Evolutionary conservation across 306 rosid genomes (phyloP).

Genomic region (Arachis stenosperma): DNA sequence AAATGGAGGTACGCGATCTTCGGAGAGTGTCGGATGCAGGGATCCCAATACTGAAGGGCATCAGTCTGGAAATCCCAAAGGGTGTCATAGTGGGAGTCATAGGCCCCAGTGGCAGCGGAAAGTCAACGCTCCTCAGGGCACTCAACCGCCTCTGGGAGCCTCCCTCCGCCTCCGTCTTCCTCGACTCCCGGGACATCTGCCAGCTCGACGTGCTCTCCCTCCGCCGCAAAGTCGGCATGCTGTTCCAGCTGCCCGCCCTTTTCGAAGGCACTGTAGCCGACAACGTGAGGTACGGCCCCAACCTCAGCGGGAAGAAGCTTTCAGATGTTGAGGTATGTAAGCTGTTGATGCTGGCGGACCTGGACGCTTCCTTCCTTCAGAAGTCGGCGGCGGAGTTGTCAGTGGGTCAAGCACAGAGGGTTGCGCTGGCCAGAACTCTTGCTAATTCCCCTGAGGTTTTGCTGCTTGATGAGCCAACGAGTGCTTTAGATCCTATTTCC

Average conservation of each 20-base stretch:
- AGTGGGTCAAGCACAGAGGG: slow-evolving; percentile 95
- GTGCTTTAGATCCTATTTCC: slow-evolving; percentile 92
- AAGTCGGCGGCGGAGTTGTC: slow-evolving; percentile 75
- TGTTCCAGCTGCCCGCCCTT: slow-evolving; percentile 92
- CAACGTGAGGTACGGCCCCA: slow-evolving; percentile 84
- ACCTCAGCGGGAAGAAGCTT: slow-evolving; percentile 64
- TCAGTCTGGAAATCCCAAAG: slow-evolving; percentile 61
- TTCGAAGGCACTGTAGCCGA: slow-evolving; percentile 90
- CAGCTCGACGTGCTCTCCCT: slow-evolving; percentile 75
- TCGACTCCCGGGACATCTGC: slow-evolving; percentile 66
- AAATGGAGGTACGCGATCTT: slow-evolving; percentile 62
- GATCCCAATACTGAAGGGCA: slow-evolving; percentile 57
- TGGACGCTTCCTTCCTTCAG: slow-evolving; percentile 65
- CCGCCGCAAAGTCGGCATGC: slow-evolving; percentile 94
- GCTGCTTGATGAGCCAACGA: slow-evolving; percentile 90
- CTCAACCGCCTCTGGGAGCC: slow-evolving; percentile 96
- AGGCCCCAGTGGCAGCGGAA: slow-evolving; percentile 98
- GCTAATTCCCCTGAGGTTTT: slow-evolving; percentile 93
- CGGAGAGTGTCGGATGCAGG: slow-evolving; percentile 58
- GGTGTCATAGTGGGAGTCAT: slow-evolving; percentile 75
- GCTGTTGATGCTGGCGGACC: slow-evolving; percentile 76
- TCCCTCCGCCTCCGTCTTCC: slow-evolving; percentile 58
- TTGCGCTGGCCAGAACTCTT: slow-evolving; percentile 91
- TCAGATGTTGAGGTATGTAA: slow-evolving; percentile 65
- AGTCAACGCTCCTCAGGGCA: slow-evolving; percentile 78